Evolutionary conservation across 2,329 filamentous ascomycete genomes (phyloP).

Genomic region (Epichloe hybrida): DNA sequence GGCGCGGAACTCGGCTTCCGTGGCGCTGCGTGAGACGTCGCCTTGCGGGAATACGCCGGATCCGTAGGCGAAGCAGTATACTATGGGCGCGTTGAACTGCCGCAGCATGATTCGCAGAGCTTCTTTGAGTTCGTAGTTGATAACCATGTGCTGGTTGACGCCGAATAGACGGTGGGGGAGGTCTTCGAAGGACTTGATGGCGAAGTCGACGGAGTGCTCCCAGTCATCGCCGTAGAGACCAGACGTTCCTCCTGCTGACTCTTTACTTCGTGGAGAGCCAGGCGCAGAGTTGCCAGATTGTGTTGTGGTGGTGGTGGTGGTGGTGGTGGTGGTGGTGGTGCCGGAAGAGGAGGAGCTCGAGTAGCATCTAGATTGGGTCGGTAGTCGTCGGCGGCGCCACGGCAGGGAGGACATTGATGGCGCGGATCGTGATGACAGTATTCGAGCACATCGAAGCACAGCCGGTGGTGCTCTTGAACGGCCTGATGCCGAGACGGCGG

Average conservation of each 20-base stretch:
- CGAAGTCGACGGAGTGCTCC: slow-evolving; percentile 29
- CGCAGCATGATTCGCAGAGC: slow-evolving; percentile 75
- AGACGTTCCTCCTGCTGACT: slow-evolving; percentile 18
- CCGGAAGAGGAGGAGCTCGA: slow-evolving; percentile 1
- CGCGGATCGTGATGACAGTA: slow-evolving; percentile 5
- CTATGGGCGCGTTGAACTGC: slow-evolving; percentile 84
- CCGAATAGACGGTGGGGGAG: slow-evolving; percentile 51
- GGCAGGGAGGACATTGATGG: slow-evolving; percentile 4
- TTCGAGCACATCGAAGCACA: slow-evolving; percentile 9
- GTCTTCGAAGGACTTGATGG: slow-evolving; percentile 30
- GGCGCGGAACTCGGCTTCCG: slow-evolving; percentile 43
- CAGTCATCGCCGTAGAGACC: slow-evolving; percentile 27
- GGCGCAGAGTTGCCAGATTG: slow-evolving; percentile 8
- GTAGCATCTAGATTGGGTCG: slow-evolving; percentile 5
- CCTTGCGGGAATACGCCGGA: slow-evolving; percentile 87
- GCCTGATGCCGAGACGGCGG: slow-evolving; percentile 5
- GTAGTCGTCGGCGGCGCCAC: slow-evolving; percentile 1
- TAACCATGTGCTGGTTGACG: slow-evolving; percentile 90
- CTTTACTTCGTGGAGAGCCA: slow-evolving; percentile 6
- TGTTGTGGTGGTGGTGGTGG: background rate
- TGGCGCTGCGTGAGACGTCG: slow-evolving; percentile 36
- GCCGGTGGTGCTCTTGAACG: slow-evolving; percentile 8
- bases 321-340: background rate
- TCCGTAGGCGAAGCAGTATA: slow-evolving; percentile 94
- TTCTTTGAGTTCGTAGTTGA: slow-evolving; percentile 92